Conservation (phyloP, 345 rosid genomes). For the Eucalyptus polybractea region DNA sequence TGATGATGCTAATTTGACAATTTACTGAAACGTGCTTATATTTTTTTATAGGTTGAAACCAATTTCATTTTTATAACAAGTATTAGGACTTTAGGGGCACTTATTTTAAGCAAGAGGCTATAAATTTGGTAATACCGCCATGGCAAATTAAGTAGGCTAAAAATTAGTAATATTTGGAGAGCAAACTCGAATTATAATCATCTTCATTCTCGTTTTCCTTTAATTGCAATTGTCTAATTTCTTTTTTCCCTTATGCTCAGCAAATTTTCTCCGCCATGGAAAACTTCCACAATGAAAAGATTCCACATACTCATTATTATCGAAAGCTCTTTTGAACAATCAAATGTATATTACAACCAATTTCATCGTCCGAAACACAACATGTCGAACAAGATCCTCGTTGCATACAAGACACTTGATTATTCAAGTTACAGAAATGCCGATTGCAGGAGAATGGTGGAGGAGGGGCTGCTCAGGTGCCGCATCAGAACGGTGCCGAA, state of each 20-base stretch:
- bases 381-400: background rate
- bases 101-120: background rate
- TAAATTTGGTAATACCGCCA: rapidly evolving
- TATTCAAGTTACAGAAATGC: background rate
- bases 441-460: background rate
- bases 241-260: background rate
- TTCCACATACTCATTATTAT: background rate
- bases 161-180: background rate
- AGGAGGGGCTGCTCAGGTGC: background rate
- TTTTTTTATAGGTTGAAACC: too few species aligned
- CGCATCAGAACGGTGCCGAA: constrained; percentile 29
- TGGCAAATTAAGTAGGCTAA: background rate
- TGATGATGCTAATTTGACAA: too few species aligned
- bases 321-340: background rate
- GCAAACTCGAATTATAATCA: rapidly evolving
- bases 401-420: background rate
- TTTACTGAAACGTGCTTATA: too few species aligned
- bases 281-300: background rate
- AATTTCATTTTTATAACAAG: background rate
- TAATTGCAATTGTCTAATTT: background rate
- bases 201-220: background rate
- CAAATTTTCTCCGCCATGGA: background rate
- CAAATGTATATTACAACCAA: background rate
- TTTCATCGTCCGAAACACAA: background rate
- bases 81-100: too few species aligned